These are phyloP conservation scores for Orobanche coerulescens DNA, from an alignment of 257 asterid species.

Conservation along the genomic window DNA sequence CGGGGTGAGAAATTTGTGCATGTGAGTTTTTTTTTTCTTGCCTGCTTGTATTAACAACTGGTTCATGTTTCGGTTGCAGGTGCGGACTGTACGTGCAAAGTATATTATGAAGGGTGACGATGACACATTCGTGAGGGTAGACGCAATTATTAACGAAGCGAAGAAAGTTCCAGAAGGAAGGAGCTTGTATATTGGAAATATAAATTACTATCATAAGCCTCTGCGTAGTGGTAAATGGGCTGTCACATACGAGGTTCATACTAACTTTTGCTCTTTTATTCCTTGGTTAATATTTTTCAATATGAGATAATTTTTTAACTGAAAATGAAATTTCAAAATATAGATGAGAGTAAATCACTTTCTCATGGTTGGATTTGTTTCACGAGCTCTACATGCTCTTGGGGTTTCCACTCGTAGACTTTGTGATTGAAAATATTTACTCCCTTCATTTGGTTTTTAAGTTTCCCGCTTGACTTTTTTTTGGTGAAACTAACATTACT, in stretches of 20 bases:
- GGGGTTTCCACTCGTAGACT: background rate
- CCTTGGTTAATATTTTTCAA: background rate
- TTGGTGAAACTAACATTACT: too few relatives aligned
- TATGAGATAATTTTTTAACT: too few relatives aligned
- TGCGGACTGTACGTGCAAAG: constrained; percentile 53
- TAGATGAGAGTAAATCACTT: background rate
- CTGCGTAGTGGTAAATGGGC: constrained; percentile 96
- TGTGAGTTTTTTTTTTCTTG: constrained; percentile 4
- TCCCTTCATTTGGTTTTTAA: too few relatives aligned
- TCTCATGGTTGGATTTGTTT: background rate
- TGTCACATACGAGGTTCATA: constrained; percentile 65
- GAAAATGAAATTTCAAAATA: background rate
- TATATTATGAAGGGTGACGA: constrained; percentile 91
- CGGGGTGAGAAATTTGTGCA: constrained; percentile 52
- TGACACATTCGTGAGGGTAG: constrained; percentile 86
- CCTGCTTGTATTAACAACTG: background rate
- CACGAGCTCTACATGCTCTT: background rate
- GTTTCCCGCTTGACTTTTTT: too few relatives aligned
- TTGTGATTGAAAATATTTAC: background rate
- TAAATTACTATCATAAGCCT: constrained; percentile 82
- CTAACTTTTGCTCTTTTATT: background rate
- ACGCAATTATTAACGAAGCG: constrained; percentile 63
- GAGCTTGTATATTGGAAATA: constrained; percentile 79
- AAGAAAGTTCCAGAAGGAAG: constrained; percentile 40
- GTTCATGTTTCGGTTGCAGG: constrained; percentile 34